Conservation (phyloP, 108 stramenopile species). For the Skeletonema potamos region DNA sequence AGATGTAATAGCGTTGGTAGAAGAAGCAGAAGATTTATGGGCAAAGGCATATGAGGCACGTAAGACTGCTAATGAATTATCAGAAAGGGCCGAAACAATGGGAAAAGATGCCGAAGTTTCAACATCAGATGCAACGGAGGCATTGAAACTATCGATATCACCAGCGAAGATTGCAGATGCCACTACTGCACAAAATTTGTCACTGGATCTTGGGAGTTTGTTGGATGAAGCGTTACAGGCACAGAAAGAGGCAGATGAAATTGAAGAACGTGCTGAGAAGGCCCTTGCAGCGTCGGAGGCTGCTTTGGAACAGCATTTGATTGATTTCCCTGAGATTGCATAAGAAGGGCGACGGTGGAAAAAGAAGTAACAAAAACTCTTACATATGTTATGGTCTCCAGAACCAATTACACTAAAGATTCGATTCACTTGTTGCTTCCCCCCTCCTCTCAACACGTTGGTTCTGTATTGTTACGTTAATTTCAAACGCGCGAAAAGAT, state of each 20-base stretch:
- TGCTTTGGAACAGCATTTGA: constrained; percentile 54
- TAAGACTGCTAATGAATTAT: constrained; percentile 54
- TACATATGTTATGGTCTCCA: not conserved
- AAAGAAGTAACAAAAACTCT: not conserved
- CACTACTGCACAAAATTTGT: constrained; percentile 40
- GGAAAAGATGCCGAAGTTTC: constrained; percentile 50
- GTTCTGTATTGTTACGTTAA: not conserved
- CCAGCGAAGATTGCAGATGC: constrained; percentile 48
- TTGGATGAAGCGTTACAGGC: constrained; percentile 41
- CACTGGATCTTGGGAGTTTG: constrained; percentile 47
- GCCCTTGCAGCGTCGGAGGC: constrained; percentile 50
- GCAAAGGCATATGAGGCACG: constrained; percentile 53
- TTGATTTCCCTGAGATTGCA: constrained; percentile 55
- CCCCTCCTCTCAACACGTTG: not conserved
- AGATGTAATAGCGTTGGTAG: constrained; percentile 56
- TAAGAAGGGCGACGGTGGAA: not conserved
- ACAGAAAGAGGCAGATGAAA: constrained; percentile 49
- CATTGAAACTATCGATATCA: constrained; percentile 21
- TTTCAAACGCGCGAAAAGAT: not conserved
- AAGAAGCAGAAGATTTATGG: constrained; percentile 59
- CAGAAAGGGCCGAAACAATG: constrained; percentile 44
- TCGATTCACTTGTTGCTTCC: not conserved
- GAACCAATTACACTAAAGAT: no score
- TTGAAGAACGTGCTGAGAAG: constrained; percentile 54
- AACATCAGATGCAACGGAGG: constrained; percentile 14